Evolutionary conservation across 768 basidiomycete genomes (phyloP), one percentile per base, ranked within the genome.

Genomic region (Lactifluus hygrophoroides): DNA sequence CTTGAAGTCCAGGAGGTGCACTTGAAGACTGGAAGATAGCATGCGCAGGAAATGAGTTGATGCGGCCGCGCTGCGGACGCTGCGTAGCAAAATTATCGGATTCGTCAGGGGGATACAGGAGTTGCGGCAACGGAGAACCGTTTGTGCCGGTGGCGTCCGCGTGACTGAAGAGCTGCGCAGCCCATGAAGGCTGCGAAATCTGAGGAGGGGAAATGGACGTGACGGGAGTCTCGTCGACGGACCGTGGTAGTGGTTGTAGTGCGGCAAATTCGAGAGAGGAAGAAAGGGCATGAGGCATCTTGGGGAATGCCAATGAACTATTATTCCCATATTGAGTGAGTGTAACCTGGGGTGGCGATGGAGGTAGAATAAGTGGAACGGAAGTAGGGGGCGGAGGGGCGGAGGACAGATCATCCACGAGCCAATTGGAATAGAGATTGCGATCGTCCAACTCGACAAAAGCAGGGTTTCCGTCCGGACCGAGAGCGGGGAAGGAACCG

Each of bases 21-120:
- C 85, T 87, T 10, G 86, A 79, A 11, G 86, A 84, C 53, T 81
- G 81, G 73, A 90, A 87, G 54, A 84, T 71, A 37, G 80, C 77
- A 17, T 74, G 73, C 30, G 82, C 72, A n/a, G 81, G 69, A 67
- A 66, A 79, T 73, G 64, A 77, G 71, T 66, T 77, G 8, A 67
- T 69, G 57, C 71, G 68, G 44, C 67, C 70, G 32, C 70, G 72
- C 19, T 69, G 70, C 54, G 70, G 77, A 19, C 71, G 69, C 64
- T 73, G 75, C 42, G 74, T 73, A 37, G 74, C 70, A 66, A 73
- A 75, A 56, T 70, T 71, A 61, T 74, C 75, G 45, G 76, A 49
- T 56, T 71, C 67, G 64, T 76, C 60, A 72, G 72, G 28, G 72
- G 76, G 54, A 56, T 63, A 46, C 21, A 53, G 71, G 52, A 51